These are phyloP conservation scores for Phylloporus arenicola DNA, from an alignment of 768 basidiomycete genomes.

Conservation along the genomic window DNA sequence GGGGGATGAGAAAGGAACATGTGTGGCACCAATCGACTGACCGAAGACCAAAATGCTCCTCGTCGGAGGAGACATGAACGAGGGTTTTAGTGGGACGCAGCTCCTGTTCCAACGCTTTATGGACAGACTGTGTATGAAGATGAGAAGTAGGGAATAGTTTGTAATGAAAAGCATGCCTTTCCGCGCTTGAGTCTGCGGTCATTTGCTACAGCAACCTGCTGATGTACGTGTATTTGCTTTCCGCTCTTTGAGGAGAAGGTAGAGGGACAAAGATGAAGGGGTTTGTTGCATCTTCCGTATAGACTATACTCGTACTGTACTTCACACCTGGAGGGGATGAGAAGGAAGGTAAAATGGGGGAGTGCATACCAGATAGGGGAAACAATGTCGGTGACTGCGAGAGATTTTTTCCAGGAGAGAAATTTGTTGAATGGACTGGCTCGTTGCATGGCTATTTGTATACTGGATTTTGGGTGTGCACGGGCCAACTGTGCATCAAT, in stretches of 20 bases:
- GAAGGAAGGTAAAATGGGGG: background rate
- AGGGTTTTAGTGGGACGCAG: slow-evolving; percentile 51
- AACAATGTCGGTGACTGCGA: slow-evolving; percentile 63
- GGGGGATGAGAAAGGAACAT: slow-evolving; percentile 1
- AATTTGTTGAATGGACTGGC: slow-evolving; percentile 38
- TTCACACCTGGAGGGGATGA: slow-evolving; percentile 55
- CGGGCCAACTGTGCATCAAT: slow-evolving; percentile 25
- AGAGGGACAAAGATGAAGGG: slow-evolving; percentile 45
- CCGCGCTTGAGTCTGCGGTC: slow-evolving; percentile 52
- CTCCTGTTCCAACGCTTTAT: slow-evolving; percentile 73
- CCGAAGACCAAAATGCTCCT: slow-evolving; percentile 80
- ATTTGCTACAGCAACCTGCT: slow-evolving; percentile 47
- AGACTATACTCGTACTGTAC: slow-evolving; percentile 75
- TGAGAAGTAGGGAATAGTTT: too few relatives aligned
- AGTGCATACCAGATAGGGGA: slow-evolving; percentile 52
- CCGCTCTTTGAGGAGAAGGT: slow-evolving; percentile 55
- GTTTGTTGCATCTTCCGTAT: slow-evolving; percentile 48
- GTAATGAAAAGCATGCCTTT: slow-evolving; percentile 44
- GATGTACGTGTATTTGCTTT: slow-evolving; percentile 52
- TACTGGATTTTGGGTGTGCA: slow-evolving; percentile 24
- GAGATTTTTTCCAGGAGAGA: slow-evolving; percentile 35
- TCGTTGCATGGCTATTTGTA: slow-evolving; percentile 30
- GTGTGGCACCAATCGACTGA: slow-evolving; percentile 25
- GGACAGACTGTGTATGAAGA: slow-evolving; percentile 48
- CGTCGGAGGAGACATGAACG: slow-evolving; percentile 47